phyloP scores from a whole-genome alignment of 345 rosid genomes.

The Hibiscus mutabilis region DNA sequence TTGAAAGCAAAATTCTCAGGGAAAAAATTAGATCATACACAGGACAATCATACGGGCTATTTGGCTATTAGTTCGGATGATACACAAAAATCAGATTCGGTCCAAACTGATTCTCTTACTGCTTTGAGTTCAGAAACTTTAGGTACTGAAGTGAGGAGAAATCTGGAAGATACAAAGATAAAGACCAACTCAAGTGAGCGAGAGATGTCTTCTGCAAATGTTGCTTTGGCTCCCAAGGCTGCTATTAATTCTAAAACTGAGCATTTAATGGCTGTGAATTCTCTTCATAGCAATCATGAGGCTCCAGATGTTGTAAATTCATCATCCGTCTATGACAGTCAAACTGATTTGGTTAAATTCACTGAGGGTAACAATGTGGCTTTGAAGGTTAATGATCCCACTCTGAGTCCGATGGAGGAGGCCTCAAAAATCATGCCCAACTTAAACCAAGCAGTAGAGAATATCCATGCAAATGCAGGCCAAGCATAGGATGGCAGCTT shows the following conservation, averaged over 20 bases:
- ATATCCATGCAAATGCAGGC: slow-evolving; percentile 32
- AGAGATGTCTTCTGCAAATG: slow-evolving; percentile 15
- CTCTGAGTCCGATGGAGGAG: slow-evolving; percentile 15
- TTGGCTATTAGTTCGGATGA: not conserved
- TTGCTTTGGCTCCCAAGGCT: not conserved
- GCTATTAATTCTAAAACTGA: slow-evolving; percentile 19
- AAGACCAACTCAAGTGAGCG: slow-evolving; percentile 4
- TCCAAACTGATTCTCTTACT: slow-evolving; percentile 15
- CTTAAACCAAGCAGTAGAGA: slow-evolving; percentile 27
- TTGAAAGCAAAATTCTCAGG: slow-evolving; percentile 21
- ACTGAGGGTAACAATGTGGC: slow-evolving; percentile 9
- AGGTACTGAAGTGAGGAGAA: not conserved
- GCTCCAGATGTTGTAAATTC: slow-evolving; percentile 11
- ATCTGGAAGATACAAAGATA: slow-evolving; percentile 6
- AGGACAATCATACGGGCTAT: slow-evolving; percentile 5
- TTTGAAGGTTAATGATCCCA: slow-evolving; percentile 7
- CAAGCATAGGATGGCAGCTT: slow-evolving; percentile 10
- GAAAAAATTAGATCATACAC: slow-evolving; percentile 10
- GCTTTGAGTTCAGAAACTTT: not conserved
- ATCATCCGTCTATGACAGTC: slow-evolving; percentile 1
- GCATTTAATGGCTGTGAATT: not conserved
- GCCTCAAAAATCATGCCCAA: slow-evolving; percentile 23
- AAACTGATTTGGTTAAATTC: slow-evolving; percentile 1
- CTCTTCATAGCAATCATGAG: slow-evolving; percentile 14
- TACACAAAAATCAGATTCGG: slow-evolving; percentile 9